These are phyloP conservation scores for Talaromyces borbonicus DNA, from an alignment of 495 filamentous ascomycete species.

Conservation along the genomic window DNA sequence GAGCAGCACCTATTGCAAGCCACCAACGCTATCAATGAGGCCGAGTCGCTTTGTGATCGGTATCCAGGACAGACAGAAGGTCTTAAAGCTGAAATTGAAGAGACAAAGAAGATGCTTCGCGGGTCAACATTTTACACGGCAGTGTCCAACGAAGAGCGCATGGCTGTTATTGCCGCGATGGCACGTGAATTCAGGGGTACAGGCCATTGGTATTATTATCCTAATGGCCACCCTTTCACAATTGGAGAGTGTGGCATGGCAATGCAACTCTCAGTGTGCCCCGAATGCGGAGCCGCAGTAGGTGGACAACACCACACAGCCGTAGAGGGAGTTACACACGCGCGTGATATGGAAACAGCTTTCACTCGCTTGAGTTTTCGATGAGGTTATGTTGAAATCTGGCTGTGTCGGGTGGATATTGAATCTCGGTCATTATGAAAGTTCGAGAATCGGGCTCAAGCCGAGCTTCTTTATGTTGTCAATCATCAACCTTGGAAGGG, in stretches of 20 bases:
- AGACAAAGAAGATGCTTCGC: constrained; percentile 22
- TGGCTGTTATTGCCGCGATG: constrained; percentile 43
- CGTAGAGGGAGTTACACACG: constrained; percentile 40
- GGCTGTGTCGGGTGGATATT: background rate
- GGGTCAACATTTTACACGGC: constrained; percentile 29
- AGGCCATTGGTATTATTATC: constrained; percentile 61
- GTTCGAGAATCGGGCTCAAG: no score
- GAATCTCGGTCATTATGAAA: no score
- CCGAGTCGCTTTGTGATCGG: constrained; percentile 16
- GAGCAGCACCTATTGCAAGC: constrained; percentile 5
- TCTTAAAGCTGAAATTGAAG: constrained; percentile 19
- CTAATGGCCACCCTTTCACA: constrained; percentile 62
- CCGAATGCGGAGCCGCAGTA: constrained; percentile 52
- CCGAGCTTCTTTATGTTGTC: no score
- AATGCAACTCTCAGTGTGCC: constrained; percentile 51
- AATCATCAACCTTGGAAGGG: no score
- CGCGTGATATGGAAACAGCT: constrained; percentile 38
- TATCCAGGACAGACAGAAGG: constrained; percentile 19
- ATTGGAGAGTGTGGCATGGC: constrained; percentile 67
- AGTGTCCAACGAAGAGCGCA: constrained; percentile 37
- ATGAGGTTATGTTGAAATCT: background rate
- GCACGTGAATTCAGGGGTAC: constrained; percentile 38
- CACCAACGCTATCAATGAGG: constrained; percentile 13
- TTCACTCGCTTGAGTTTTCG: constrained; percentile 15
- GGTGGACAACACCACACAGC: constrained; percentile 48